A percentile compares a stretch with the other conserved stretches of the same genome.
phyloP scores from a whole-genome alignment of 768 basidiomycete genomes.

The Lentinula sp. region DNA sequence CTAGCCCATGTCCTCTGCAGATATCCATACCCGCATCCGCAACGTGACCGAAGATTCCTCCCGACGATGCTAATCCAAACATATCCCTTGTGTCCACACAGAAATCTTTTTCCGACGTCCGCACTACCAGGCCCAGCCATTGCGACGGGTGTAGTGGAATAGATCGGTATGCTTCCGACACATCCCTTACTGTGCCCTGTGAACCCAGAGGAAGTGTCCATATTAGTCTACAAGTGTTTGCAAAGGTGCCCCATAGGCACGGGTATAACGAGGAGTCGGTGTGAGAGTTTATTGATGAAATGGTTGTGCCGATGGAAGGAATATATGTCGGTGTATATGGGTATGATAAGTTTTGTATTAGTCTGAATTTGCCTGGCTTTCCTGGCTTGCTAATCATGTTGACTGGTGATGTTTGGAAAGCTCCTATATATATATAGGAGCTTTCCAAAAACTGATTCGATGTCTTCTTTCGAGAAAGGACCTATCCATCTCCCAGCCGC shows the following conservation, averaged over 20 bases:
- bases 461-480: accelerated
- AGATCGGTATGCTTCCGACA: conserved; percentile 29
- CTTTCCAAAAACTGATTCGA: conserved; percentile 17
- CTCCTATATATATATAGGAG: too few species aligned
- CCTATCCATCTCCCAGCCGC: too few species aligned
- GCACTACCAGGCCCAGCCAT: too few species aligned
- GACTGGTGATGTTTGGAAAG: conserved; percentile 33
- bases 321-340: conserved; percentile 13
- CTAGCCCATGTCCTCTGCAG: too few species aligned
- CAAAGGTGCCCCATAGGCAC: conserved; percentile 32
- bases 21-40: too few species aligned
- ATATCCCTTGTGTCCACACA: too few species aligned
- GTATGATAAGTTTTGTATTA: conserved; percentile 29
- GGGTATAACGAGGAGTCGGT: conserved; percentile 24
- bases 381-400: conserved; percentile 28
- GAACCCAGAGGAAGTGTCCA: conserved; percentile 23
- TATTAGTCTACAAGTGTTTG: conserved; percentile 15
- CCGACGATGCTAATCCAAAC: too few species aligned
- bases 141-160: conserved; percentile 28
- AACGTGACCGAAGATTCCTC: too few species aligned
- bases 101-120: too few species aligned
- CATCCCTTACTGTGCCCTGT: conserved; percentile 31
- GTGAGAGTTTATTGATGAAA: conserved; percentile 21
- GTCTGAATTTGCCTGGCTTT: conserved; percentile 13
- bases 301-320: not conserved